Evolutionary conservation across 1,139 yeast genomes (phyloP), one percentile per base, ranked within the genome.

Genomic region (Zygoascus meyerae): DNA sequence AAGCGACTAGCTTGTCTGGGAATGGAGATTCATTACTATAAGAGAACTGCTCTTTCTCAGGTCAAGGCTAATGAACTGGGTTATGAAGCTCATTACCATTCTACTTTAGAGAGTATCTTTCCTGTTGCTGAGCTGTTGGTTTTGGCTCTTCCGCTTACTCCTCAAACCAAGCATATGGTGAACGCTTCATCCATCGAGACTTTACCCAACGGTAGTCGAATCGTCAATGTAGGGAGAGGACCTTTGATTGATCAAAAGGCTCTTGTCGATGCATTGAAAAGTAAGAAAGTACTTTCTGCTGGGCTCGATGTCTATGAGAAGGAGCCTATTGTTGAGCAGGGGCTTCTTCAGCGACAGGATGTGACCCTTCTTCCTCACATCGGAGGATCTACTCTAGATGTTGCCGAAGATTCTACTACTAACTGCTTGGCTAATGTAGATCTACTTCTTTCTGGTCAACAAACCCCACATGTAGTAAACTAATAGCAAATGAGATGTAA

Each of bases 141-240:
- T 1, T 63, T 85, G 48, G 81, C 86, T 5, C 73, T 85, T 41
- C 95, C 95, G 2, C 81, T 81, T 16, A 73, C 79, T 2, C 72
- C 77, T 1, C 72, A 74, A 26, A 84, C 94, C 0, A 61, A 66
- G 14, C 74, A 82, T 55, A 62, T 85, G 57, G 67, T 85, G 48
- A 76, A 83, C 57, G 64, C 60, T 26, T 58, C 70, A 0, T 60
- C 80, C 1, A 70, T 86, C 14, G 63, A 66, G 9, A 55, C 62
- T 49, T 64, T 72, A 40, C 76, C 83, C 53, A 63, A 65, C 18
- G 81, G 81, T 1, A 73, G 82, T 14, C 71, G 86, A 53, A 69
- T 87, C 32, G 81, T 87, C 48, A 87, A 87, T 61, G 80, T 85
- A 32, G 95, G 95, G 1, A 74, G 95, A 55, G 95, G 95, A 0